Evolutionary conservation across 306 rosid species (phyloP), one percentile per base, ranked within the genome.

Genomic region (Abrus precatorius): DNA sequence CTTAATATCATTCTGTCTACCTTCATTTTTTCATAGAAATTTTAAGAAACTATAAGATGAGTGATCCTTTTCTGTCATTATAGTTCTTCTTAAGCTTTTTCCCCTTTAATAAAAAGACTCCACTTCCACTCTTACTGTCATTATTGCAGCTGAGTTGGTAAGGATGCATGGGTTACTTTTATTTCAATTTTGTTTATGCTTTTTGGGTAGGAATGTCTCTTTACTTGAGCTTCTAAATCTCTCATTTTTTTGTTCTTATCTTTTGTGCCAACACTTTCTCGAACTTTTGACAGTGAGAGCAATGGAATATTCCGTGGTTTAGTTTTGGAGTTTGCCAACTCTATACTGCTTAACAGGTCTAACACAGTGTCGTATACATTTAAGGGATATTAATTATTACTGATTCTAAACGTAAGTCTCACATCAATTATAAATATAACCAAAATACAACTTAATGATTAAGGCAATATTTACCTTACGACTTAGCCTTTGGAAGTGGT

Each of bases 61-160:
- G 64, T 61, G 56, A 74, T 75, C 68, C 68, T 87, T 84, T 89
- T 81, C 43, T 40, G 83, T 75, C 79, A 67, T 84, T 74, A 64
- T 80, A 57, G 80, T 69, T 80, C 54, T 72, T 79, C 34, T 36
- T 76, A 71, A 82, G 83, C 88, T 48, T 44, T 87, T 85, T 76
- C 33, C 34, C 66, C 34, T 72, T 80, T 74, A 56, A 56, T 80
- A 52, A 61, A 81, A 82, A 69, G 82, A 79, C 86, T 83, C 69
- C 85, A 85, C 87, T 82, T 83, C 93, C 88, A 83, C 88, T 85
- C 89, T 75, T 80, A 77, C 57, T 69, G 81, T 85, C 85, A 92
- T 92, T 70, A 90, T 92, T 89, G 83, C 91, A 66, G 41, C 87
- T 75, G 74, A 83, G 80, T 80, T 84, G 86, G 82, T 82, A 88